Evolutionary conservation across 2,329 filamentous ascomycete genomes (phyloP).

Genomic region (Xylariales sp.): DNA sequence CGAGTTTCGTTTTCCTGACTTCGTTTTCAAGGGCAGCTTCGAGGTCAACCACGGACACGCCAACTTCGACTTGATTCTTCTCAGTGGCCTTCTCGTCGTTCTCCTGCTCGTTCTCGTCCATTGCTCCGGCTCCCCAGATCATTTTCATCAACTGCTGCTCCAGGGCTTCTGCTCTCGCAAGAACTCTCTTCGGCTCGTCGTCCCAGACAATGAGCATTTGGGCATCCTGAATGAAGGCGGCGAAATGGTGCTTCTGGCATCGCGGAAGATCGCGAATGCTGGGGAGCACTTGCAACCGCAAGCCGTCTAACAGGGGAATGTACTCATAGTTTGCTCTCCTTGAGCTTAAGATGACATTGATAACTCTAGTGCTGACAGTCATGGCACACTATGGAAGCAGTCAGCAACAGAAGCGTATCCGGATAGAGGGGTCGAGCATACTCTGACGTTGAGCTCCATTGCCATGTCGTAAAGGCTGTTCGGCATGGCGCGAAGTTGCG

Average conservation of each 20-base stretch:
- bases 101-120: slow-evolving; percentile 34
- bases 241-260: slow-evolving; percentile 62
- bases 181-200: slow-evolving; percentile 52
- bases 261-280: slow-evolving; percentile 51
- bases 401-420: too few relatives aligned
- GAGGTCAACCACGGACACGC: slow-evolving; percentile 36
- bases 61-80: slow-evolving; percentile 28
- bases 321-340: slow-evolving; percentile 43
- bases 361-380: slow-evolving; percentile 62
- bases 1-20: slow-evolving; percentile 46
- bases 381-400: slow-evolving; percentile 53
- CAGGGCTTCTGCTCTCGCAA: slow-evolving; percentile 46
- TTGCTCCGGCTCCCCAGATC: slow-evolving; percentile 47
- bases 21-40: slow-evolving; percentile 36
- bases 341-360: slow-evolving; percentile 51
- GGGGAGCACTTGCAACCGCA: slow-evolving; percentile 58
- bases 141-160: slow-evolving; percentile 51
- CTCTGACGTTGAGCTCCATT: slow-evolving; percentile 34
- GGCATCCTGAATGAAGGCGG: slow-evolving; percentile 58
- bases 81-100: slow-evolving; percentile 34
- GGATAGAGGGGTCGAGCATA: too few relatives aligned
- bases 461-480: slow-evolving; percentile 31
- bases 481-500: slow-evolving; percentile 30
- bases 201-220: slow-evolving; percentile 60
- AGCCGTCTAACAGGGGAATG: slow-evolving; percentile 53